Evolutionary conservation across 139 green algal species (phyloP).

Genomic region (Zygnema circumcarinatum): DNA sequence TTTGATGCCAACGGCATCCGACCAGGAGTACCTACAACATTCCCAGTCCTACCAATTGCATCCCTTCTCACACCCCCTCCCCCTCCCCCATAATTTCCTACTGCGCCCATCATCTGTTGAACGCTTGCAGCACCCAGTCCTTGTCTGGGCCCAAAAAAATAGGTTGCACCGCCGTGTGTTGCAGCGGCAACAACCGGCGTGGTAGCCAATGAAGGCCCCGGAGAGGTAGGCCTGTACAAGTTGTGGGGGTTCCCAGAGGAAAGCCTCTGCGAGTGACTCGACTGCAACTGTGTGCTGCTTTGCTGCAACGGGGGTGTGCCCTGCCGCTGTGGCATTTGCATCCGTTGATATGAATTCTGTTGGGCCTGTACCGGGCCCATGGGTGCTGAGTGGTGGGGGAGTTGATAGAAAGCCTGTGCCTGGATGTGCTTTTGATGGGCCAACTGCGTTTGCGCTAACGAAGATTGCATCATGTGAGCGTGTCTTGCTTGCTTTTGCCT

Average conservation of each 20-base stretch:
- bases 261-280: not conserved
- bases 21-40: not conserved
- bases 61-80: not conserved
- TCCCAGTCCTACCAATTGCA: not conserved
- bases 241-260: not conserved
- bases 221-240: not conserved
- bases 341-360: not conserved
- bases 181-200: not conserved
- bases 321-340: not conserved
- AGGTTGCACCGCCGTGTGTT: conserved; percentile 18
- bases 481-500: not conserved
- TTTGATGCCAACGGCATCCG: conserved; percentile 58
- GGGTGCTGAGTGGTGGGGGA: not conserved
- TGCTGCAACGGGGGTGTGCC: not conserved
- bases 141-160: conserved; percentile 40
- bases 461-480: not conserved
- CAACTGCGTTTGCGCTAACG: not conserved
- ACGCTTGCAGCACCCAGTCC: not conserved
- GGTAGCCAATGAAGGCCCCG: not conserved
- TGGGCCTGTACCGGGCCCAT: not conserved
- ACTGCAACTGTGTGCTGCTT: not conserved
- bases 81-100: not conserved
- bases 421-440: not conserved
- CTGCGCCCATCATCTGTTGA: not conserved
- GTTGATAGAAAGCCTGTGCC: not conserved